Evolutionary conservation across 2,329 filamentous ascomycete species (phyloP), one percentile per base, ranked within the genome.

Genomic region (Setomelanomma holmii): DNA sequence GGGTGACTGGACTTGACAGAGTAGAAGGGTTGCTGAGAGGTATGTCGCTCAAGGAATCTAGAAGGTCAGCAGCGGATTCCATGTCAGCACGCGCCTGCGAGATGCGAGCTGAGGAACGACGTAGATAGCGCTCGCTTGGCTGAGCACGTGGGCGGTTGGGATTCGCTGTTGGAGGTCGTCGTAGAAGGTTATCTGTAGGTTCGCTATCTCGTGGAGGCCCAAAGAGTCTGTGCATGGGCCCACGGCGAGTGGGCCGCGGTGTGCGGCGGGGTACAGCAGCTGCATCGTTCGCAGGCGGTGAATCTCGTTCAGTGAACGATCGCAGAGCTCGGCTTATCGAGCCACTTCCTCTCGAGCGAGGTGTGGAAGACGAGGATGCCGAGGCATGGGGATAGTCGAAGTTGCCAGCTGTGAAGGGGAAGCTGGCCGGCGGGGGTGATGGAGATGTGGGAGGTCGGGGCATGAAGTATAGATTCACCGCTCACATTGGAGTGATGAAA

Each of bases 381-480:
- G 68, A 72, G 36, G 78, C 78, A 39, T 77, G 75, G 19, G 79
- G 78, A 46, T 75, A 74, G 65, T 80, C 79, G 64, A 79, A 79
- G 60, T 68, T 70, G 55, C 75, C 76, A 30, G 69, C 69, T 30
- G 70, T 70, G 61, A 69, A 73, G 48, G 69, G 53, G 46, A 68
- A 69, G 42, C 51, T 52, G n/a, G 63, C 45, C 23, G 67, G 59
- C 20, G 64, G 66, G 35, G 69, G 63, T 22, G 69, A 64, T 33
- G 66, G 60, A 20, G 70, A 64, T 12, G 70, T 49, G 14, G 60
- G 58, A 40, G 67, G 62, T 63, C 67, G 59, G 44, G 69, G 66
- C 68, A 72, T 72, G 30, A 56, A 66, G 67, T 63, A 61, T 66
- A 62, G 59, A 61, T 36, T 41, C 38, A 51, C 33, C 40, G 56